Percentiles rank a stretch among this genome's conserved stretches.
phyloP scores from a whole-genome alignment of 2,329 filamentous ascomycete species.

The Incumbomyces delicatus region DNA sequence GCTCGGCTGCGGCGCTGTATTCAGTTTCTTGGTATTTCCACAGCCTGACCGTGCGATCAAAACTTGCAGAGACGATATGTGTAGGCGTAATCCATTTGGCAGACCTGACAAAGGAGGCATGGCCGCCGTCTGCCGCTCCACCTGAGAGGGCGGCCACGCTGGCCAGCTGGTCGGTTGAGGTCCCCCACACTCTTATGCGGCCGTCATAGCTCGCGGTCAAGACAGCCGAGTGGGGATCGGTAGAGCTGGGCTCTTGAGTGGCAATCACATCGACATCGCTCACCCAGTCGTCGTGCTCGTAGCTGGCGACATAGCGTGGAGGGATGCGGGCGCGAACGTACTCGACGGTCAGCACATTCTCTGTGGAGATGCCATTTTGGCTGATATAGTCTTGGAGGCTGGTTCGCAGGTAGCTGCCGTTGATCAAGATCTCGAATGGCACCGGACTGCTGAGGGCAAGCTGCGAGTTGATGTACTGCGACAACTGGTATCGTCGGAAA shows the following conservation, averaged over 20 bases:
- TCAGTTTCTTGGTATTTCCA: constrained; percentile 75
- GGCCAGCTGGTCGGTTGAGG: constrained; percentile 53
- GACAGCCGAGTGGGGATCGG: constrained; percentile 57
- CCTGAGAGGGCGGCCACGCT: constrained; percentile 63
- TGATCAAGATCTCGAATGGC: constrained; percentile 81
- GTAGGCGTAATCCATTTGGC: constrained; percentile 71
- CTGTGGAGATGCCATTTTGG: constrained; percentile 74
- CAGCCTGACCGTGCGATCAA: constrained; percentile 76
- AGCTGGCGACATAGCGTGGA: constrained; percentile 79
- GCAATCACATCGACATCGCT: constrained; percentile 73
- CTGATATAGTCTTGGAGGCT: constrained; percentile 86
- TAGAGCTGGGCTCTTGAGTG: constrained; percentile 39
- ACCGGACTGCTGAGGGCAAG: constrained; percentile 44
- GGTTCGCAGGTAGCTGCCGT: constrained; percentile 81
- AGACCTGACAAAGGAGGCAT: constrained; percentile 68
- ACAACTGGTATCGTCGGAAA: constrained; percentile 50
- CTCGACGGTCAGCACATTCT: constrained; percentile 78
- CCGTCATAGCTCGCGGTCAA: constrained; percentile 94
- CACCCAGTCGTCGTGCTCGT: constrained; percentile 97
- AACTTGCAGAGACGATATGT: constrained; percentile 70
- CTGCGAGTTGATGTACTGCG: constrained; percentile 53
- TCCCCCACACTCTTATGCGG: constrained; percentile 78
- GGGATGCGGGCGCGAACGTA: constrained; percentile 89
- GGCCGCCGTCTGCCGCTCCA: constrained; percentile 57
- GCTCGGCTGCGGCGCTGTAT: constrained; percentile 48